Conservation (phyloP, 805 yeast species). For the Starmerella sp. region DNA sequence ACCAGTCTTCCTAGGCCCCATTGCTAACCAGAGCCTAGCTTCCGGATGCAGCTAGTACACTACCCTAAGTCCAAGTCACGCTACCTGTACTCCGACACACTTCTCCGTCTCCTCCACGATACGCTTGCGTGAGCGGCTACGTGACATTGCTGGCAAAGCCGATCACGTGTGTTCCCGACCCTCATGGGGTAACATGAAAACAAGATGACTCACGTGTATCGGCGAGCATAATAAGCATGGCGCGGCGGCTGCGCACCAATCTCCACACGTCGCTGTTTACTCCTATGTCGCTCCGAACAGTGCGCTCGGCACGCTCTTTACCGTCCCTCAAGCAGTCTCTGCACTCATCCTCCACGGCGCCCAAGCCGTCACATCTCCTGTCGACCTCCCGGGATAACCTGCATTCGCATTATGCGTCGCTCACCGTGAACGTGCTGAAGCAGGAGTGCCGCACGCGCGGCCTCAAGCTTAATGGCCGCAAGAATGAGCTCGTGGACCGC, state of each 20-base stretch:
- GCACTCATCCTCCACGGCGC: conserved; percentile 24
- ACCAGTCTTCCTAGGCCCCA: no score
- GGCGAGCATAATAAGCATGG: background rate
- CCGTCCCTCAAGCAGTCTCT: conserved; percentile 21
- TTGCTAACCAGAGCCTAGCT: no score
- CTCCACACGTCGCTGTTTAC: background rate
- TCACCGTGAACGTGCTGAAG: conserved; percentile 47
- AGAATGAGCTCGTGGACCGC: conserved; percentile 42
- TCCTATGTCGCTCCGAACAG: conserved; percentile 15
- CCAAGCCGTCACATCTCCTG: conserved; percentile 28
- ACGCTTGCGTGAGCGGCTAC: no score
- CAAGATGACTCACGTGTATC: background rate
- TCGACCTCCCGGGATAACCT: conserved; percentile 15
- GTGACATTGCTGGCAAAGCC: no score
- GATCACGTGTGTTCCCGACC: background rate
- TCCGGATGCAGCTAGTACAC: no score
- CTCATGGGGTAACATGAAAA: background rate
- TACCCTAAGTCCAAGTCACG: no score
- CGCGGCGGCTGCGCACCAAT: background rate
- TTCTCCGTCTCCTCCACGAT: no score
- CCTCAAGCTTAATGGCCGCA: conserved; percentile 49
- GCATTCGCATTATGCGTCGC: conserved; percentile 26
- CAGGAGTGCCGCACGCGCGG: conserved; percentile 51
- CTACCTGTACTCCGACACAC: no score
- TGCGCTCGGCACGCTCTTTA: conserved; percentile 22